Base-by-base conservation (phyloP, 495 filamentous ascomycete genomes). In the Talaromyces stipitatus region DNA sequence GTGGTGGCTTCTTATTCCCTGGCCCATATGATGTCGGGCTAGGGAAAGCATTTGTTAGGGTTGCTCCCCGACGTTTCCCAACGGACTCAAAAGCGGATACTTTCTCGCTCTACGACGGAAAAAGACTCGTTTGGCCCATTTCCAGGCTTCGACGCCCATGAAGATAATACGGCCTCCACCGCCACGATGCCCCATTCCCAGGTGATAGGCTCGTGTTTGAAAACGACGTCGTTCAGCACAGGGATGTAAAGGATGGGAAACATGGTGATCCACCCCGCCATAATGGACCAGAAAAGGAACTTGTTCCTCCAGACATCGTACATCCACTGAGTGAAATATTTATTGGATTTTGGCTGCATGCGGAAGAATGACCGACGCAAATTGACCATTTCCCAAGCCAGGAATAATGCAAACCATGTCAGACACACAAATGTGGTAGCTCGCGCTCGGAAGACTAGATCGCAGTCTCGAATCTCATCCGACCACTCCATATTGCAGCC, bases 171-270 rank as follows among this genome's bases (percentile, higher is more conserved):
- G 1, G 80, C 76, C 50, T 80, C 81, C 14, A 83, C 68, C 59
- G 89, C 66, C 20, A 75, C 85, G 62, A 89, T 77, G 5, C 70
- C 77, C 86, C 86, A 88, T 66, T 89, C 87, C 87, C 87, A 89
- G 24, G 72, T 78, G 56, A 90, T 88, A 3, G 81, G 74, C n/a
- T 67, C 70, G 62, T 90, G 87, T 64, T 84, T 86, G 71, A 90
- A 90, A 20, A 90, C 85, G 2, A 72, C 68, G 26, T 73, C 71
- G 66, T 88, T 90, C 64, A 90, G 76, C 14, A 82, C 85, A 0
- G 86, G 86, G 53, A 89, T 84, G 60, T 90, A 90, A 0, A 90
- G 66, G 11, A 82, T 82, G 2, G 86, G 87, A 68, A 90, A 90
- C 1, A 86, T 77, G 18, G 85, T 85, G 27, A 87, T 69, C 69